Conservation (phyloP, 306 rosid species). For the Sicyos edulis region DNA sequence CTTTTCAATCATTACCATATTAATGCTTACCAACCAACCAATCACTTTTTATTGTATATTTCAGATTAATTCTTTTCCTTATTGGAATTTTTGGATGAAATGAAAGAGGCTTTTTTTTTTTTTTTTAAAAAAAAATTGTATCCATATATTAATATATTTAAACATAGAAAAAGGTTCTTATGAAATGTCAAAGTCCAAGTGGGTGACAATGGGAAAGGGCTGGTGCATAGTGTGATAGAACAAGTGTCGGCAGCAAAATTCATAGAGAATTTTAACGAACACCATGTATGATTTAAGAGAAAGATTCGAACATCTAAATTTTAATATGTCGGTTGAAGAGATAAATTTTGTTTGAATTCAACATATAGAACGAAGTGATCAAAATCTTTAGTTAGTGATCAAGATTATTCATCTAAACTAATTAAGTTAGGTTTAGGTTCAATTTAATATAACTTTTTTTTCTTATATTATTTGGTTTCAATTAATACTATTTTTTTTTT, state of each 20-base stretch:
- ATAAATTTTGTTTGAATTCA: too few species aligned
- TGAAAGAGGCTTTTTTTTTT: too few species aligned
- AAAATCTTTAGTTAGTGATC: too few species aligned
- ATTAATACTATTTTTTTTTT: too few species aligned
- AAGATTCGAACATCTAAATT: too few species aligned
- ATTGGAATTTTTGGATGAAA: not conserved
- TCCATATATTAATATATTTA: not conserved
- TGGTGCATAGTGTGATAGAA: not conserved
- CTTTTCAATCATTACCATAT: not conserved
- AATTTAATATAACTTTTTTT: too few species aligned
- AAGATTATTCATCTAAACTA: too few species aligned
- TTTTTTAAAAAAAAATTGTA: too few species aligned
- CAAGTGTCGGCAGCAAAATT: not conserved
- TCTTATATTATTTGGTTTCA: too few species aligned
- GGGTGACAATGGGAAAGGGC: not conserved
- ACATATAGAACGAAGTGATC: too few species aligned
- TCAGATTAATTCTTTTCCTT: not conserved
- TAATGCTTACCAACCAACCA: not conserved
- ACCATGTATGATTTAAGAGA: not conserved
- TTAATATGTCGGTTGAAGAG: too few species aligned
- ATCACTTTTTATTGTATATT: not conserved
- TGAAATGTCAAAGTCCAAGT: not conserved
- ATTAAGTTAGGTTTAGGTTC: too few species aligned
- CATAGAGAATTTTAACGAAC: not conserved
- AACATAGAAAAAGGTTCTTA: not conserved